Evolutionary conservation across 2,329 filamentous ascomycete genomes (phyloP).

Genomic region (Ophiocordyceps robertsii): DNA sequence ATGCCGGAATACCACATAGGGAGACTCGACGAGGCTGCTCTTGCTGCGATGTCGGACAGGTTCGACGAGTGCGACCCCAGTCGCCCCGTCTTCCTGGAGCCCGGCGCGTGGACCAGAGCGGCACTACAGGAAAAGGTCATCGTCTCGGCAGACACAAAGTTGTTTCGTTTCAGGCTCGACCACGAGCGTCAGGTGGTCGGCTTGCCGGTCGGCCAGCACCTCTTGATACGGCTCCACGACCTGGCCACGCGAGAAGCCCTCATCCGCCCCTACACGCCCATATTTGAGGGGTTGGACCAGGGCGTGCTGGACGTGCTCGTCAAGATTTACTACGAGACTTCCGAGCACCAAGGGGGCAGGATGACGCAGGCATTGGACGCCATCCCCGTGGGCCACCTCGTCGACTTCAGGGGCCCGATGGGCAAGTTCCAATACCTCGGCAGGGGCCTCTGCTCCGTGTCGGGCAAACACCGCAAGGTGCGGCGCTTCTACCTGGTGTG

Average conservation of each 20-base stretch:
- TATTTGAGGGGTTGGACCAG: conserved; percentile 46
- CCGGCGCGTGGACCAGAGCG: conserved; percentile 61
- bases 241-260: conserved; percentile 57
- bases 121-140: conserved; percentile 53
- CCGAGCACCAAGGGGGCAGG: conserved; percentile 48
- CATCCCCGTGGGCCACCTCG: conserved; percentile 55
- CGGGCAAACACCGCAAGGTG: conserved; percentile 40
- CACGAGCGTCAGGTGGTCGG: conserved; percentile 58
- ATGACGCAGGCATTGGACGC: conserved; percentile 73
- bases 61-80: conserved; percentile 23
- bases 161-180: conserved; percentile 72
- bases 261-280: conserved; percentile 77
- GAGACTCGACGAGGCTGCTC: conserved; percentile 48
- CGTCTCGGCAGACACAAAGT: conserved; percentile 64
- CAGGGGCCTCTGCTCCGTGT: conserved; percentile 47
- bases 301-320: conserved; percentile 64
- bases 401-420: conserved; percentile 80
- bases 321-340: conserved; percentile 63
- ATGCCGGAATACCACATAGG: conserved; percentile 80
- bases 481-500: conserved; percentile 74
- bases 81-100: conserved; percentile 54
- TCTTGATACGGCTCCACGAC: conserved; percentile 72
- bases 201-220: conserved; percentile 72
- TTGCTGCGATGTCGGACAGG: conserved; percentile 33
- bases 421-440: conserved; percentile 75